Base-by-base conservation (phyloP, 1,284 basidiomycete species). In the Lentinula novae-zelandiae region DNA sequence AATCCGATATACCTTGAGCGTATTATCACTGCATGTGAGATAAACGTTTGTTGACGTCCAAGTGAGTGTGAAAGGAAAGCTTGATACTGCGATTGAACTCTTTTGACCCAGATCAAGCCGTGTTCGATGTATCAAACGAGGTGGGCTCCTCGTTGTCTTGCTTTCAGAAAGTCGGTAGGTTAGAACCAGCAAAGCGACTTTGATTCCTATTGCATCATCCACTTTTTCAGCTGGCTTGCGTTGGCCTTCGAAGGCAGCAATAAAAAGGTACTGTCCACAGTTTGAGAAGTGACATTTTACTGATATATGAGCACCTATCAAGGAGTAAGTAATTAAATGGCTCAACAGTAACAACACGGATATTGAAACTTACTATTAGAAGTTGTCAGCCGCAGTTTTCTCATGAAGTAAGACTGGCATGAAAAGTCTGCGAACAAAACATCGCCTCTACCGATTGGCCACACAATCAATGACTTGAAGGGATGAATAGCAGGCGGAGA, bases 401-500 rank as follows among this genome's bases (percentile, higher is more conserved):
- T 68, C 20, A 64, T 63, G 57, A 72, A 73, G 51, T 70, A 73
- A n/a, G 70, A 66, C 38, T 68, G 70, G 2, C 51, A 60, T 33
- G 62, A 31, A 46, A 68, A 68, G 51, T 73, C 70, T 9, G 65
- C 67, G 54, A 73, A 73, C 5, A 73, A 63, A 5, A 73, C 60
- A n/a, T 70, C 69, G 3, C 72, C 69, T 8, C 53, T 67, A 51
- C 68, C 64, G 13, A 73, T 62, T 4, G 72, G 68, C 71, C 71
- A 73, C 15, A 71, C 68, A 3, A 70, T 60, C 10, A 73, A 62
- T 8, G 65, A 51, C 33, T 66, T 58, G 6, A 51, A 62, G 3
- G 71, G 72, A 61, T 73, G 71, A 17, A 73, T 53, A 1, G 60
- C 62, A 8, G 71, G 72, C 5, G 71, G 68, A 10, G 72, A 73